phyloP scores from a whole-genome alignment of 441 rosid species.

The Melastoma candidum region DNA sequence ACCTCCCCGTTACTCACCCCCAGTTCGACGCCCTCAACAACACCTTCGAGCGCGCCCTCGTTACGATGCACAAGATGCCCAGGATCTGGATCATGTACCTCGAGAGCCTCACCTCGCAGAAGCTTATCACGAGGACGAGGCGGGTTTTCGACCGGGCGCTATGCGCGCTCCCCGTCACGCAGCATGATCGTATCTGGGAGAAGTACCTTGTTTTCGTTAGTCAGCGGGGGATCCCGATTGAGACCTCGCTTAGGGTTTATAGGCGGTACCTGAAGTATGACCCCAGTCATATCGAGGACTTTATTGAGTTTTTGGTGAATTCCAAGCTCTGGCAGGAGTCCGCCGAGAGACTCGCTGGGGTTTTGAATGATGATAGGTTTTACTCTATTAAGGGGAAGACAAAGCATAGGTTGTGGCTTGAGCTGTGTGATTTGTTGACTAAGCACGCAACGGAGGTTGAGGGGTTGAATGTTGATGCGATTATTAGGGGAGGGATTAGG shows the following conservation, averaged over 20 bases:
- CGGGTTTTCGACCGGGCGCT: slow-evolving; percentile 74
- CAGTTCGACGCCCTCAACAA: slow-evolving; percentile 69
- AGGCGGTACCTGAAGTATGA: slow-evolving; percentile 91
- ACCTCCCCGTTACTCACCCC: slow-evolving; percentile 54
- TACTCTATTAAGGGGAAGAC: slow-evolving; percentile 79
- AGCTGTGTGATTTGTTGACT: slow-evolving; percentile 78
- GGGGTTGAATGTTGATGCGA: slow-evolving; percentile 86
- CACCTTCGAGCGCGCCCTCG: slow-evolving; percentile 78
- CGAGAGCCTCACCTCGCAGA: slow-evolving; percentile 51
- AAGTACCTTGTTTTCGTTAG: slow-evolving; percentile 74
- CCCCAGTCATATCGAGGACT: slow-evolving; percentile 80
- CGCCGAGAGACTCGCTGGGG: slow-evolving; percentile 74
- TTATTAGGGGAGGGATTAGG: slow-evolving; percentile 90
- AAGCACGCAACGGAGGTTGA: slow-evolving; percentile 72
- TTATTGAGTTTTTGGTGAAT: slow-evolving; percentile 76
- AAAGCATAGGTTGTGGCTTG: slow-evolving; percentile 81
- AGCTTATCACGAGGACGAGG: slow-evolving; percentile 44
- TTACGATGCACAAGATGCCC: slow-evolving; percentile 96
- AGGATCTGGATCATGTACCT: slow-evolving; percentile 92
- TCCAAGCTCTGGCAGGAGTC: slow-evolving; percentile 89
- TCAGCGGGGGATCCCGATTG: slow-evolving; percentile 76
- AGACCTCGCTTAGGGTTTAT: slow-evolving; percentile 86
- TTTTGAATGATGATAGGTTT: slow-evolving; percentile 76
- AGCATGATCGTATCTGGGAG: slow-evolving; percentile 92
- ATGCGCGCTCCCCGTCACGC: slow-evolving; percentile 84